phyloP scores from a whole-genome alignment of 805 yeast genomes.

The Hanseniaspora osmophila region DNA sequence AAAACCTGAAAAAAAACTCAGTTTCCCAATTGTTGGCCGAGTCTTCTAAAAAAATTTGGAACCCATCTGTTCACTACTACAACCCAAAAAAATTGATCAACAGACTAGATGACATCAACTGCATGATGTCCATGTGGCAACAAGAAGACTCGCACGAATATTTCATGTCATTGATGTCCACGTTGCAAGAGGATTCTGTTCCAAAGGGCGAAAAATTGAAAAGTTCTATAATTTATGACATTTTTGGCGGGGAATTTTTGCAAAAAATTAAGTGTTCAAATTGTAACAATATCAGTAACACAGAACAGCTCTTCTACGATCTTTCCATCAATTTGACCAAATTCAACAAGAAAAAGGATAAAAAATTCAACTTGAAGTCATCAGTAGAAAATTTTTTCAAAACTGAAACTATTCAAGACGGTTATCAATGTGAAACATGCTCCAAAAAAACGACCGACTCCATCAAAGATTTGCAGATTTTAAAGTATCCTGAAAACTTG shows the following conservation, averaged over 20 bases:
- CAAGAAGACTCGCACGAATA: slow-evolving; percentile 98
- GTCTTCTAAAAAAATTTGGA: slow-evolving; percentile 57
- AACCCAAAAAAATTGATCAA: slow-evolving; percentile 65
- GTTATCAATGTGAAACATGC: slow-evolving; percentile 83
- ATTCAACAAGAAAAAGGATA: slow-evolving; percentile 27
- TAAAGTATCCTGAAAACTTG: slow-evolving; percentile 77
- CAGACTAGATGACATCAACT: slow-evolving; percentile 69
- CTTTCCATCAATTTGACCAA: slow-evolving; percentile 64
- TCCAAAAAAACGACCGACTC: slow-evolving; percentile 60
- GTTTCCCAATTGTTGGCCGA: slow-evolving; percentile 58
- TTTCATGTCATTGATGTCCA: slow-evolving; percentile 77
- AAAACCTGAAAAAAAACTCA: slow-evolving; percentile 34
- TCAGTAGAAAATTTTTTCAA: slow-evolving; percentile 73
- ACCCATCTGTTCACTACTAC: slow-evolving; percentile 29
- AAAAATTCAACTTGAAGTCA: slow-evolving; percentile 49
- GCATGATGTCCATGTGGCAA: slow-evolving; percentile 95
- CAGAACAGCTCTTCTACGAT: slow-evolving; percentile 90
- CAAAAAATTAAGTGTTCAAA: slow-evolving; percentile 74
- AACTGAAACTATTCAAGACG: slow-evolving; percentile 63
- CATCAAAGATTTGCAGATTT: slow-evolving; percentile 51
- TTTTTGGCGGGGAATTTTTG: slow-evolving; percentile 80
- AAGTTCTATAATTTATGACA: slow-evolving; percentile 73
- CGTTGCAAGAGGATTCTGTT: slow-evolving; percentile 83
- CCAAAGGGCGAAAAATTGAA: slow-evolving; percentile 81
- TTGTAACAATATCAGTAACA: slow-evolving; percentile 72